Conservation (phyloP, 371 early-diverging fungal genomes). For the Blakeslea trispora region DNA sequence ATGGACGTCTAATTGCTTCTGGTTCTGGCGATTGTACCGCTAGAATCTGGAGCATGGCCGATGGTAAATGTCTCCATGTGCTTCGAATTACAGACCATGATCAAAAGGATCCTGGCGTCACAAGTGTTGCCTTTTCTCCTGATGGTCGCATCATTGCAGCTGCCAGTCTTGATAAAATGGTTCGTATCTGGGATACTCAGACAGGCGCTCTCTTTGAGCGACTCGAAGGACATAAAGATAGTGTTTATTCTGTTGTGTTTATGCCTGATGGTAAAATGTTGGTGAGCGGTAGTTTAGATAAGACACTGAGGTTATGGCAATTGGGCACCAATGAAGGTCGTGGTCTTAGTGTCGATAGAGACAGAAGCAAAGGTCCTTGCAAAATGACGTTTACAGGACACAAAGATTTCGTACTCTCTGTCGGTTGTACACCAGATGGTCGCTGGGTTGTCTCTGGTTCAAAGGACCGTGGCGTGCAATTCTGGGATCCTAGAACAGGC, state of each 20-base stretch:
- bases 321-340: constrained; percentile 43
- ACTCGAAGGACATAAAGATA: constrained; percentile 92
- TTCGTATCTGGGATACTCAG: constrained; percentile 86
- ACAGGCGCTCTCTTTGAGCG: constrained; percentile 78
- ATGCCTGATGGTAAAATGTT: constrained; percentile 88
- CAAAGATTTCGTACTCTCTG: constrained; percentile 93
- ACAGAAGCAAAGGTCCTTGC: constrained; percentile 43
- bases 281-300: constrained; percentile 91
- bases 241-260: constrained; percentile 93
- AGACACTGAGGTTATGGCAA: constrained; percentile 94
- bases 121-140: constrained; percentile 86
- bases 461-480: constrained; percentile 95
- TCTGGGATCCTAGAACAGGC: constrained; percentile 89
- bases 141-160: constrained; percentile 71
- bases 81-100: constrained; percentile 76
- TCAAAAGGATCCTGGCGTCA: constrained; percentile 89
- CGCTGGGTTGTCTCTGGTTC: constrained; percentile 94
- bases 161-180: constrained; percentile 87
- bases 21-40: constrained; percentile 93
- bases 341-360: constrained; percentile 30
- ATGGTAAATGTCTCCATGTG: constrained; percentile 68
- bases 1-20: constrained; percentile 87
- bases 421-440: constrained; percentile 90
- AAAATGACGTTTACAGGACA: constrained; percentile 64
- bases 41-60: constrained; percentile 83